Conservation (phyloP, 345 rosid species). For the Eucalyptus marginata region DNA sequence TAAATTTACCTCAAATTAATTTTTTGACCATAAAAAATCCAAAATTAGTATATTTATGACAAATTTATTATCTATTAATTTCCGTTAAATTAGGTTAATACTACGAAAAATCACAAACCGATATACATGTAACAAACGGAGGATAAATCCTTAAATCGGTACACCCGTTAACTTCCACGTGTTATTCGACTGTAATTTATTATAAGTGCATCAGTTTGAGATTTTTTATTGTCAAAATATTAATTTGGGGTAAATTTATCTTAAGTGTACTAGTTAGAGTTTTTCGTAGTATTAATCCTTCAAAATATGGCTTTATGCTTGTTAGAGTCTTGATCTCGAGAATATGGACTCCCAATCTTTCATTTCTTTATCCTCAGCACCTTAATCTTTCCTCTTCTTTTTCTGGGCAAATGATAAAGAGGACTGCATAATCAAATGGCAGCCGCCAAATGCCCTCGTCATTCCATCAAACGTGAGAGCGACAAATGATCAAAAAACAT, state of each 20-base stretch:
- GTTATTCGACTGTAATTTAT: accelerated
- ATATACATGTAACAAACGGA: accelerated
- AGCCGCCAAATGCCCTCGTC: background rate
- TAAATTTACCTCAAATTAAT: too few relatives aligned
- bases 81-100: too few relatives aligned
- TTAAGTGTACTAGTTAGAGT: background rate
- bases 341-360: background rate
- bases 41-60: accelerated
- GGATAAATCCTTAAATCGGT: too few relatives aligned
- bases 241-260: accelerated
- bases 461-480: background rate
- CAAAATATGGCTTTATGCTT: background rate
- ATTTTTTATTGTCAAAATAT: too few relatives aligned
- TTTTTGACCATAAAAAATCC: too few relatives aligned
- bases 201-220: accelerated
- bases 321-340: background rate
- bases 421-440: background rate
- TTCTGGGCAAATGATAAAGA: background rate
- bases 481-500: background rate
- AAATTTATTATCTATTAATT: too few relatives aligned
- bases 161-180: accelerated
- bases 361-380: background rate
- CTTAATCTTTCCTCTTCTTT: background rate
- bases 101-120: too few relatives aligned
- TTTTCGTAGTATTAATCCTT: background rate